Evolutionary conservation across 495 filamentous ascomycete species (phyloP), one percentile per base, ranked within the genome.

Genomic region (Corynascus novoguineensis): DNA sequence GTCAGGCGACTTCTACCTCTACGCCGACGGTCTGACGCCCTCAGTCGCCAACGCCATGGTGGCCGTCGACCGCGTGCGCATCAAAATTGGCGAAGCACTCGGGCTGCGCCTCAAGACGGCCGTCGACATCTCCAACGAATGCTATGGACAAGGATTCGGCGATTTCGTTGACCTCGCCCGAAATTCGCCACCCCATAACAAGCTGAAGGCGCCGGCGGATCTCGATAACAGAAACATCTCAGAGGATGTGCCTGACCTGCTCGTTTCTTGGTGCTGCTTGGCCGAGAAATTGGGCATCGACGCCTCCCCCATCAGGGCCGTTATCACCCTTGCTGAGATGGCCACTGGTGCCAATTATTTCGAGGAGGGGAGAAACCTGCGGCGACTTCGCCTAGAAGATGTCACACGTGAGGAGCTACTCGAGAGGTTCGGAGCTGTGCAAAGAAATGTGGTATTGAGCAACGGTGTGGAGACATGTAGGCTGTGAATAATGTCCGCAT

Each of bases 121-220:
- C 24, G 44, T 46, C 11, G 44, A 46, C 2, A 46, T 46, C 44
- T 46, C 44, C 24, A 46, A 46, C 24, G 44, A 46, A 25, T 46
- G 44, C 25, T 46, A 46, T 15, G 44, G 44, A 4, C 44, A 46
- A 10, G 8, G 44, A 10, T 46, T 46, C 10, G 8, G 5, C 44
- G 24, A 15, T 7, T 17, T 46, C 14, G 44, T 46, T 14, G 44
- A 46, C 24, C 44, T 46, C 11, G 44, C 44, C 3, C 22, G 17
- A 25, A 46, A 29, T 25, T 46, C 44, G 0, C 44, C 44, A 6
- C 44, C 44, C 2, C 44, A 46, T 25, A 46, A 46, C 44, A 46
- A 29, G 24, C 44, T 46, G 3, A 46, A 29, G 24, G 44, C 44
- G 11, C 44, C 44, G 4, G 6, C 44, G 9, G 17, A 19, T 10